Percentiles rank a stretch among this genome's conserved stretches.
Evolutionary conservation across 768 basidiomycete genomes (phyloP).

Genomic region (Aureoboletus auriporus): DNA sequence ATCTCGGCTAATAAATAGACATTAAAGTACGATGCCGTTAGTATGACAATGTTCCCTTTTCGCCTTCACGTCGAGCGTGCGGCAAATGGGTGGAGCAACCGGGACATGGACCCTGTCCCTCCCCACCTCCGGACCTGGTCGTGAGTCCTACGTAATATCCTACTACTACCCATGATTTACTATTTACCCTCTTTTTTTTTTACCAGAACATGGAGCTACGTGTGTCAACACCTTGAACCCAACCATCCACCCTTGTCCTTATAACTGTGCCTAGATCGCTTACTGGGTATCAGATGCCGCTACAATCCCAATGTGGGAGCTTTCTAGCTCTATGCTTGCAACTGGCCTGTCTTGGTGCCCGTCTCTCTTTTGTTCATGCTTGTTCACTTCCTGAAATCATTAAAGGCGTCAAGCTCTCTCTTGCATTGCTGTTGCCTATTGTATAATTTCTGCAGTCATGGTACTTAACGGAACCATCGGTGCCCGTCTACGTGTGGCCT

Average conservation of each 20-base stretch:
- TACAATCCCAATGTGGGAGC: conserved; percentile 22
- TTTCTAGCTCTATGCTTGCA: conserved; percentile 74
- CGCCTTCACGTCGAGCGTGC: conserved; percentile 28
- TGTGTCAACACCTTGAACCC: too few relatives aligned
- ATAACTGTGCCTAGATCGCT: conserved; percentile 10
- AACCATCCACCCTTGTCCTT: conserved; percentile 29
- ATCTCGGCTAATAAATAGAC: conserved; percentile 2
- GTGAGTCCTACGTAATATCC: conserved; percentile 7
- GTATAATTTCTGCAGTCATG: conserved; percentile 70
- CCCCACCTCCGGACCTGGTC: conserved; percentile 55
- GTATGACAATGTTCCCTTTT: conserved; percentile 9
- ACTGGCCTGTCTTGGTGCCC: conserved; percentile 73
- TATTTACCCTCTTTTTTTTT: too few relatives aligned
- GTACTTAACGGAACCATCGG: conserved; percentile 78
- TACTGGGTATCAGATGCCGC: conserved; percentile 28
- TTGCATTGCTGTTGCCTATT: conserved; percentile 68
- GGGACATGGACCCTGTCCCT: background rate
- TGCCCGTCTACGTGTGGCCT: conserved; percentile 72
- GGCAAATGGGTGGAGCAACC: background rate
- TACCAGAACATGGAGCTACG: conserved; percentile 51
- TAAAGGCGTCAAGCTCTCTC: conserved; percentile 60
- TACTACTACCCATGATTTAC: background rate
- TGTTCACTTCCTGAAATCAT: background rate
- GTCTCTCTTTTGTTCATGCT: conserved; percentile 38
- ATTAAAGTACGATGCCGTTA: too few relatives aligned